phyloP scores from a whole-genome alignment of 495 filamentous ascomycete genomes.

The Pseudevernia furfuracea region DNA sequence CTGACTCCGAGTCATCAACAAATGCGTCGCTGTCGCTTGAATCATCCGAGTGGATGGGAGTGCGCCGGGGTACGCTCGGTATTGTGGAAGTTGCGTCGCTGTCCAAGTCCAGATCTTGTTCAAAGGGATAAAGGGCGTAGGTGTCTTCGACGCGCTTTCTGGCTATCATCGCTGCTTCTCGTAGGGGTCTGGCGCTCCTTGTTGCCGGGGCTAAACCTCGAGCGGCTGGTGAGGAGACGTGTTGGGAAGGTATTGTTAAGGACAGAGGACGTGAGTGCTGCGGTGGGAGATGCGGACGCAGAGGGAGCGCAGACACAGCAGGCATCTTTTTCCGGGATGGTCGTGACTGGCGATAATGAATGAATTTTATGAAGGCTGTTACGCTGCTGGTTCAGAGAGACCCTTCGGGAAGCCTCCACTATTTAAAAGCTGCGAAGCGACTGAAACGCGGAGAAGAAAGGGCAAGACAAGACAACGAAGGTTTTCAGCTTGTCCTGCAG shows the following conservation, averaged over 20 bases:
- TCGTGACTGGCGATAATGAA: background rate
- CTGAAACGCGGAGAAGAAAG: background rate
- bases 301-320: background rate
- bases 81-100: background rate
- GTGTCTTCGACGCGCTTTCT: too few species aligned
- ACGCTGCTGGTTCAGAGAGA: background rate
- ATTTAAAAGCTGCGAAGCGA: background rate
- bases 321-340: background rate
- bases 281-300: background rate
- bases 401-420: background rate
- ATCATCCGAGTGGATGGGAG: background rate
- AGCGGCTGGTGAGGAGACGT: background rate
- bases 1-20: background rate
- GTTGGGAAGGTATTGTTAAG: background rate
- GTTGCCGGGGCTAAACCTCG: background rate
- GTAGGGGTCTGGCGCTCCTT: background rate
- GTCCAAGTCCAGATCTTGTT: background rate
- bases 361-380: background rate
- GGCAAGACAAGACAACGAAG: background rate
- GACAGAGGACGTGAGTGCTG: background rate
- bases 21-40: background rate
- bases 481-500: background rate
- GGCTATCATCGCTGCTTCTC: background rate
- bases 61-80: background rate
- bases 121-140: background rate